Base-by-base conservation (phyloP, 352 stramenopile genomes). In the Sclerospora graminicola region DNA sequence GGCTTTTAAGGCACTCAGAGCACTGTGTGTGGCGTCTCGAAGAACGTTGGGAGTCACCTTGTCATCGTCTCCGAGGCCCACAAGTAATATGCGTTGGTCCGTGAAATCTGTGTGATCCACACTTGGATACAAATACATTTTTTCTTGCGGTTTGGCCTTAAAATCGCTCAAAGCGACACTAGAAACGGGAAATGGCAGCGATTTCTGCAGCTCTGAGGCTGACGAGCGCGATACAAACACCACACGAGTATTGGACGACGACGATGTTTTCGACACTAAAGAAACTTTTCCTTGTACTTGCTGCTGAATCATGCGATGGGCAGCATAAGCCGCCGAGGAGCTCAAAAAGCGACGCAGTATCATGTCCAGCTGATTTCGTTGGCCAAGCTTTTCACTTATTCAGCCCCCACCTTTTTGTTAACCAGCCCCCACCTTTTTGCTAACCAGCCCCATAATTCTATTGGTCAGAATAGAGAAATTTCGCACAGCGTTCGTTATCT, bases 131-230 rank as follows among this genome's bases (percentile, higher is more conserved):
- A 89, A 48, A 40, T 82, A 80, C 41, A 86, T 24, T 21, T 69
- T 82, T 45, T 92, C 72, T 51, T 79, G 70, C 14, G 66, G 52
- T 33, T 73, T 71, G 41, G 70, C 80, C 20, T 60, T 48, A 53
- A 92, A 92, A 43, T 88, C 74, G 28, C 53, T 39, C 37, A 92
- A 62, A 33, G 75, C 72, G 32, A 76, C 63, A 15, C 45, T 35
- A 10, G 77, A 87, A 5, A 89, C 76, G 11, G 60, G 43, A 42
- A 89, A 89, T 2, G 80, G 73, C 55, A 92, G 60, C 20, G 57
- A 52, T 1, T 13, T 21, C 14, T 72, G 59, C 23, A 85, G 56
- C 7, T 46, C 48, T 0, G 40, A 35, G 13, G 43, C 13, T 7
- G 45, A 36, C 14, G 41, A 41, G 21, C 45, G 59, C 9, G 51